Evolutionary conservation across 306 rosid species (phyloP), one percentile per base, ranked within the genome.

Genomic region (Ochetophila trinervis): DNA sequence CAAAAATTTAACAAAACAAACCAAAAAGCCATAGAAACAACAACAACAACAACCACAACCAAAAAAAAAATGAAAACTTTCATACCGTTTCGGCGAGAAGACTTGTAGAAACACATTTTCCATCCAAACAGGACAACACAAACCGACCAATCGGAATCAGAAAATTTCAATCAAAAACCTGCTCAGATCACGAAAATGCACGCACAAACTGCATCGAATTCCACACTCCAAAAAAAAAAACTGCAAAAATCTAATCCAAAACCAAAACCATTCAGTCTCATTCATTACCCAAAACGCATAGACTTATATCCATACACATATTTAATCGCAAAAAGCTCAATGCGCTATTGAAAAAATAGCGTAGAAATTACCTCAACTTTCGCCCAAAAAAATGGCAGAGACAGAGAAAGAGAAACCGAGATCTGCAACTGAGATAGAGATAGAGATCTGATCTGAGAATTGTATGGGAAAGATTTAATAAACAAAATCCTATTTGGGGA

Each of bases 361-460:
- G 75, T 5, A 45, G 19, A 44, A 72, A 77, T 52, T 15, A 83
- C 88, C 95, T 76, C 53, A 9, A 68, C 23, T 36, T 30, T 13
- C 16, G 27, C 12, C 50, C 0, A 37, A 4, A 35, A 63, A 50
- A 58, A n/a, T 6, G 71, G 50, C 6, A 13, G 13, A 11, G 77
- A 18, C 36, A 22, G 24, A 27, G 51, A 53, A 44, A 62, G 40
- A 48, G 15, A 14, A 34, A 11, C 30, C 19, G 36, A 58, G 75
- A 74, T 60, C 78, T 66, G 53, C 10, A 18, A 57, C 27, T 14
- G 67, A 20, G 30, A 57, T 24, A 24, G 67, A n/a, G n/a, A n/a
- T n/a, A 51, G 37, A 58, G 81, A 80, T 84, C 83, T 30, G 65
- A 66, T 60, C 75, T 71, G 71, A 47, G 53, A 22, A 58, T 10